Percentiles rank a stretch among this genome's conserved stretches.
phyloP scores from a whole-genome alignment of 768 basidiomycete species.

The Chiua virens region DNA sequence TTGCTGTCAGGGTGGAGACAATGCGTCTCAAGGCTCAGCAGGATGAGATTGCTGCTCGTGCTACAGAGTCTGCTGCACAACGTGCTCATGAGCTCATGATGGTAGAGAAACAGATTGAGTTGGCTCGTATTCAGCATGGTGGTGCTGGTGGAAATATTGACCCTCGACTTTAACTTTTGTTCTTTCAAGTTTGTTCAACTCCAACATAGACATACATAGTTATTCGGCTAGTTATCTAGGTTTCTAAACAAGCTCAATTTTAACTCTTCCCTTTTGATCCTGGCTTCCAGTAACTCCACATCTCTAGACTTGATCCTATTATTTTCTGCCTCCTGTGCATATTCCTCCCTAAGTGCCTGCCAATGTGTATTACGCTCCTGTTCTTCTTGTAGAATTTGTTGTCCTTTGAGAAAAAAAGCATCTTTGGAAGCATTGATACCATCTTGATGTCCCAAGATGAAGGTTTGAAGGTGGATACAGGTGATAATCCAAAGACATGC shows the following conservation, averaged over 20 bases:
- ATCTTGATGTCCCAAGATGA: constrained; percentile 25
- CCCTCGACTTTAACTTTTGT: too few relatives aligned
- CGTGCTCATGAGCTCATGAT: too few relatives aligned
- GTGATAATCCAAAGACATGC: constrained; percentile 13
- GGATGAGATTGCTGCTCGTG: too few relatives aligned
- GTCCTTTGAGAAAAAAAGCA: constrained; percentile 1
- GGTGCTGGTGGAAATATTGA: too few relatives aligned
- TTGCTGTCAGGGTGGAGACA: too few relatives aligned
- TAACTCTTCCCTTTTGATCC: constrained; percentile 6
- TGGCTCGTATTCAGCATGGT: too few relatives aligned
- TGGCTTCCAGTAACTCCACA: constrained; percentile 3
- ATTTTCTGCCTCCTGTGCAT: not conserved
- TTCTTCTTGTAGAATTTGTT: constrained; percentile 1
- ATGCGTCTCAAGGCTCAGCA: too few relatives aligned
- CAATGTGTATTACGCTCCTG: not conserved
- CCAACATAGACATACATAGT: too few relatives aligned
- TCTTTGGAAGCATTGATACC: not conserved
- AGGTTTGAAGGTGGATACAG: constrained; percentile 16
- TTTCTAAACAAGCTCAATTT: not conserved
- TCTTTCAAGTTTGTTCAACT: too few relatives aligned
- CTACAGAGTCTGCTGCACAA: too few relatives aligned
- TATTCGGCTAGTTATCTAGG: not conserved
- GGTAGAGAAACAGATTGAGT: too few relatives aligned
- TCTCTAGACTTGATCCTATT: not conserved
- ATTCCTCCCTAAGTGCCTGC: not conserved